Base-by-base conservation (phyloP, 2,329 filamentous ascomycete genomes). In the Samsoniella hepiali region DNA sequence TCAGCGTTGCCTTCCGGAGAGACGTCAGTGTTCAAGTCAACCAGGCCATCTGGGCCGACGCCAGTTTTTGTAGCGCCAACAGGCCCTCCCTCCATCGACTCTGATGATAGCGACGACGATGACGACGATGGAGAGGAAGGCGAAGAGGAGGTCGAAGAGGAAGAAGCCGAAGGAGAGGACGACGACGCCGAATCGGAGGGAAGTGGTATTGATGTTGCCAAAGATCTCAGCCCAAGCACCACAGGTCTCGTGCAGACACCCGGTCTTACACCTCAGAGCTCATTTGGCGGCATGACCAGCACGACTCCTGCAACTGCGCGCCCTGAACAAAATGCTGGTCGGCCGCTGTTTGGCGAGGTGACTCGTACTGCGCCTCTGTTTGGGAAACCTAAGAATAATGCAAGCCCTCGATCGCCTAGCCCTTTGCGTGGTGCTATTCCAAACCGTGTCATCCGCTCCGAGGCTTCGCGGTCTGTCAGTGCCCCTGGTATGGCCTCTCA, bases 371-470 rank as follows among this genome's bases (percentile, higher is more conserved):
- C 78, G 22, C 83, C 84, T 0, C 66, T 82, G 31, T 84, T 90
- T 62, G 77, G 84, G 10, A 84, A 83, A 40, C 78, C 84, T 31
- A 62, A 50, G 32, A 80, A 74, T 40, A 78, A 77, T 27, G 77
- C 79, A n/a, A 88, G 84, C 67, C 88, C 89, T 54, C 85, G 89
- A 42, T 91, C 90, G 10, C 89, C 90, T 1, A 93, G 90, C 67
- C 90, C 90, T 1, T 77, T 91, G 32, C 85, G 89, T 40, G 79
- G 81, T 59, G 81, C 84, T 47, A 75, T 86, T 36, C 84, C 86
- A 38, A 74, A 77, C 64, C 79, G 81, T 68, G 69, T 83, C 34
- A 68, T 80, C 6, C 75, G 81, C 60, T 75, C 79, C 29, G 85
- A 88, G 36, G 74, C 78, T 2, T 76, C 78, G 13, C 80, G 86